Conservation (phyloP, 164 flowering plant genomes). For the Vitis rupestris region DNA sequence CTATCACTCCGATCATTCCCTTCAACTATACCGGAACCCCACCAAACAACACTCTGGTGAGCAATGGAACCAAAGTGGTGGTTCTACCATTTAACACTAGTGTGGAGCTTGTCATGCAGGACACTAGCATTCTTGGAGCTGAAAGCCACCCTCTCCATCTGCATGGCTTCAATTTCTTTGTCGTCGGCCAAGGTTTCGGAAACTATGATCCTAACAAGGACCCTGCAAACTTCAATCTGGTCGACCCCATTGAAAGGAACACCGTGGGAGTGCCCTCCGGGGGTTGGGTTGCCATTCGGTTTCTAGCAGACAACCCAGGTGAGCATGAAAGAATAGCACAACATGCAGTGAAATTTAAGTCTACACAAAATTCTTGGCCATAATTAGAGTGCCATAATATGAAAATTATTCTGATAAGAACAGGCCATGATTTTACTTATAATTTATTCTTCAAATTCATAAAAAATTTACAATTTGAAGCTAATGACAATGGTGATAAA, state of each 20-base stretch:
- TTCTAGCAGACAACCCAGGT: conserved; percentile 50
- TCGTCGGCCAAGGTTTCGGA: conserved; percentile 37
- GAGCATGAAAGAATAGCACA: neutral
- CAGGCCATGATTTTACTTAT: too few species aligned
- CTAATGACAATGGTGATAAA: neutral
- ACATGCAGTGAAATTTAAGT: neutral
- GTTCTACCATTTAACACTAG: conserved; percentile 24
- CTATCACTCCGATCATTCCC: conserved; percentile 9
- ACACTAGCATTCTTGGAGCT: conserved; percentile 30
- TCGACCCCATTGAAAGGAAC: conserved; percentile 34
- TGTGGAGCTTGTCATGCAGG: conserved; percentile 31
- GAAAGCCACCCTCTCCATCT: conserved; percentile 44
- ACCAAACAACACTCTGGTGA: conserved; percentile 24
- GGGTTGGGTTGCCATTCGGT: conserved; percentile 45
- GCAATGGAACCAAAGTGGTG: conserved; percentile 26
- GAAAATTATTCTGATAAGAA: too few species aligned
- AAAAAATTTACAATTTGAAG: too few species aligned
- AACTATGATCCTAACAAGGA: conserved; percentile 38
- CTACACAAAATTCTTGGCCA: too few species aligned
- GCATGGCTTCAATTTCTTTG: conserved; percentile 43
- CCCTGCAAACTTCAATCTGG: conserved; percentile 32
- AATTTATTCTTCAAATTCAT: too few species aligned
- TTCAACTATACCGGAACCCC: conserved; percentile 30
- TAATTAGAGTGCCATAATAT: too few species aligned
- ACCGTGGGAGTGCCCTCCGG: conserved; percentile 40